Base-by-base conservation (phyloP, 202 grass and related monocot genomes). In the Elaeis oleifera region DNA sequence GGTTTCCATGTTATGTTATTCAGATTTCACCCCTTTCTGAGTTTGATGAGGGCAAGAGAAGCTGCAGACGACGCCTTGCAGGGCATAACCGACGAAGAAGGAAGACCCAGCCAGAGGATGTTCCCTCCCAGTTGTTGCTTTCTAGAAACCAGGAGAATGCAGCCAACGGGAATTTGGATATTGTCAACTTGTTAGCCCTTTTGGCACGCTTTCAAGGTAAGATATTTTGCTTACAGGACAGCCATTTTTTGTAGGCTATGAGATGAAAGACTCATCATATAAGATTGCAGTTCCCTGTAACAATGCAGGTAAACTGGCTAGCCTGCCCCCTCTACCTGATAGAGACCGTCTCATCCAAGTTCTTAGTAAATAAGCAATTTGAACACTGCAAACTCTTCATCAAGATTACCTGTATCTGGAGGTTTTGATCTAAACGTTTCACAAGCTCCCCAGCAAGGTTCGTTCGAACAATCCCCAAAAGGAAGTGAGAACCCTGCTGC, bases 341-440 rank as follows among this genome's bases (percentile, higher is more conserved):
- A 82, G 71, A 72, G 85, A 99, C 3, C 75, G 67, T 67, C 78
- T 99, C 49, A 73, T 92, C 17, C 85, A 89, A 60, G 79, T 99
- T 49, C 76, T 99, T 71, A 86, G 79, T 69, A 92, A 86, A 80
- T 99, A 73, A 99, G 71, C 57, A 85, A 88, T 6, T 84, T 91
- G 28, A 89, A 65, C 68, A 76, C 74, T 13, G 60, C 48, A 21
- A 89, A 79, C 56, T 23, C 88, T 60, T 54, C 39, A 5, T 29
- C 65, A 61, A 92, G 71, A 60, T 84, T 81, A 61, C 79, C 74
- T 77, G 73, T 76, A 21, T 67, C 75, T n/a, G 85, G 86, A 72
- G 74, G 68, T 53, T 82, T 84, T 81, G 94, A 94, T 78, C 74
- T 99, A 72, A 94, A 99, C 64, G 59, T 76, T 51, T 80, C 73